phyloP scores from a whole-genome alignment of 2,329 filamentous ascomycete species.

The Pyrenophora seminiperda region DNA sequence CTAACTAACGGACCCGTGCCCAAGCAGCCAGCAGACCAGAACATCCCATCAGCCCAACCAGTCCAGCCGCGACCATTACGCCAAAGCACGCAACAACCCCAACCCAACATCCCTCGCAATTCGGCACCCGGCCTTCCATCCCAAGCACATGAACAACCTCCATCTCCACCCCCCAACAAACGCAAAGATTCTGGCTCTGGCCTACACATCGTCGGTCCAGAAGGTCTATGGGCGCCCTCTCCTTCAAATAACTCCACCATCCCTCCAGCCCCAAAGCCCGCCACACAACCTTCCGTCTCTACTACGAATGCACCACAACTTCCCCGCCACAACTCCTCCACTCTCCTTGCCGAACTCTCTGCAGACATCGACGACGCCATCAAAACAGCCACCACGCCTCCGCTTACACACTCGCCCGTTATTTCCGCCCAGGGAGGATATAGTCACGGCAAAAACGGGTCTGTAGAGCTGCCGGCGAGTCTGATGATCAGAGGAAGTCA shows the following conservation, averaged over 20 bases:
- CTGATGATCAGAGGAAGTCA: slow-evolving; percentile 13
- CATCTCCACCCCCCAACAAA: neutral
- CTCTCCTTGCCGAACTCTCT: slow-evolving; percentile 29
- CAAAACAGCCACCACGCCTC: neutral
- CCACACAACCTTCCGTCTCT: slow-evolving; percentile 4
- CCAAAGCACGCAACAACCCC: too few species aligned
- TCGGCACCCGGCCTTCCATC: too few species aligned
- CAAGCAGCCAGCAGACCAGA: too few species aligned
- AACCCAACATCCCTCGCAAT: too few species aligned
- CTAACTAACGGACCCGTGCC: neutral
- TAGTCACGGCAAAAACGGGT: too few species aligned
- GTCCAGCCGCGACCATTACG: too few species aligned
- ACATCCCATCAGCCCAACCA: too few species aligned
- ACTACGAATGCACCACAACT: neutral
- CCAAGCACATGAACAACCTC: neutral
- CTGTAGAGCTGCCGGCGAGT: slow-evolving; percentile 24
- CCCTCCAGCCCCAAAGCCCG: too few species aligned
- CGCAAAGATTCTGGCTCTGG: neutral
- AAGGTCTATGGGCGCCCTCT: slow-evolving; percentile 3
- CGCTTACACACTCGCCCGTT: neutral
- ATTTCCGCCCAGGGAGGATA: neutral
- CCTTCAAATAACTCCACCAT: neutral
- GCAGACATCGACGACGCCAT: slow-evolving; percentile 17
- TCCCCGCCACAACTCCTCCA: neutral
- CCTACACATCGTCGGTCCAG: slow-evolving; percentile 9